These are phyloP conservation scores for Floccularia luteovirens DNA, from an alignment of 768 basidiomycete genomes.

Conservation along the genomic window DNA sequence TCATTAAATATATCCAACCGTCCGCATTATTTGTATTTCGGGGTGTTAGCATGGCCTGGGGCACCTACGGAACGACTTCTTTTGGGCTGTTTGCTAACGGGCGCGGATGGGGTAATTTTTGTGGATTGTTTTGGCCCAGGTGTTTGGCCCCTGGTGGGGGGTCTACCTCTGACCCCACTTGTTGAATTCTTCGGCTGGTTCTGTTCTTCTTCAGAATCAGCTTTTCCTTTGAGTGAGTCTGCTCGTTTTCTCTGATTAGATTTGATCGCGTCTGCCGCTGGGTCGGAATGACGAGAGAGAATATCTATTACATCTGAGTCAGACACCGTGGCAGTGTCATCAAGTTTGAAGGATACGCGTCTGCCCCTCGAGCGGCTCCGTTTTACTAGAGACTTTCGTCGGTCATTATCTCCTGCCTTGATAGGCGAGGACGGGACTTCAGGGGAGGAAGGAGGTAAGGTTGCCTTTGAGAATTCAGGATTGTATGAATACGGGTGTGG, in stretches of 20 bases:
- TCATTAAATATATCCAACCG: no score
- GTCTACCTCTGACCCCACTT: no score
- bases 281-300: background rate
- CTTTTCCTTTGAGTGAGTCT: background rate
- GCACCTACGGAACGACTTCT: no score
- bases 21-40: no score
- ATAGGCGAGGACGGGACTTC: constrained; percentile 30
- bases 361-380: constrained; percentile 49
- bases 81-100: no score
- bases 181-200: no score
- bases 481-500: constrained; percentile 32
- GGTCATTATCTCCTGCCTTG: constrained; percentile 15
- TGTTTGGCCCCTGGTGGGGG: constrained; percentile 18
- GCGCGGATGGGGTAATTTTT: no score
- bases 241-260: background rate
- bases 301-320: background rate
- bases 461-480: constrained; percentile 36
- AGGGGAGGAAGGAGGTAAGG: constrained; percentile 47
- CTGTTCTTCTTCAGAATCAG: no score
- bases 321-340: constrained; percentile 12
- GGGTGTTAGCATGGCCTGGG: no score
- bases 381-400: constrained; percentile 29
- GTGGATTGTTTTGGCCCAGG: no score
- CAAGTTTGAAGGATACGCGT: constrained; percentile 47
- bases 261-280: background rate